A percentile compares a stretch with the other conserved stretches of the same genome.
Conservation (phyloP, 805 yeast genomes). For the Wickerhamiella spandovensis region DNA sequence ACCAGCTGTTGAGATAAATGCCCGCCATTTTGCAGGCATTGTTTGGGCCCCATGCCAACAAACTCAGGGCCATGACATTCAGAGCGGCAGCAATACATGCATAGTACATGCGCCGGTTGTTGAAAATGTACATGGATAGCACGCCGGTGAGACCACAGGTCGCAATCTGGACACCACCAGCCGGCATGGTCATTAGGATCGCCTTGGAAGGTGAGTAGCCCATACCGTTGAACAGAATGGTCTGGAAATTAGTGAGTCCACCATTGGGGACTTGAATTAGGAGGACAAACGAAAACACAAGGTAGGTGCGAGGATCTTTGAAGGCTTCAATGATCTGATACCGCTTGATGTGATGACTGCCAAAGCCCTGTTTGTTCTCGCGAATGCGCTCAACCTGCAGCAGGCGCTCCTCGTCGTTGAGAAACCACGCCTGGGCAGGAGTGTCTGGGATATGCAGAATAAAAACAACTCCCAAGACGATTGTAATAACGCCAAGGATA, state of each 20-base stretch:
- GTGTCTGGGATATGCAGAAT: constrained; percentile 35
- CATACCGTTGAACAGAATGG: constrained; percentile 29
- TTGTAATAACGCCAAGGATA: constrained; percentile 43
- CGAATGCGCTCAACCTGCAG: constrained; percentile 40
- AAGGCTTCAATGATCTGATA: constrained; percentile 40
- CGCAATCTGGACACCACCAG: constrained; percentile 30
- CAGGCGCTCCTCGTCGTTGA: constrained; percentile 32
- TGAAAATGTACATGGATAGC: constrained; percentile 7
- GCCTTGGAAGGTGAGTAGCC: constrained; percentile 20
- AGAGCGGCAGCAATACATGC: constrained; percentile 41
- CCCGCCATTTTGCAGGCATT: constrained; percentile 30
- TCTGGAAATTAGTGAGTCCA: constrained; percentile 37
- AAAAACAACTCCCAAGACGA: constrained; percentile 23
- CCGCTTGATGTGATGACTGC: constrained; percentile 38
- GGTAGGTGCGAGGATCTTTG: constrained; percentile 36
- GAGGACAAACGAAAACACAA: constrained; percentile 30
- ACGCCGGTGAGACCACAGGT: constrained; percentile 10
- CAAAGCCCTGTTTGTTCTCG: constrained; percentile 42
- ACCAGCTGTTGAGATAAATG: constrained; percentile 26
- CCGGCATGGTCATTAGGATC: constrained; percentile 32
- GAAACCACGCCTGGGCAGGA: constrained; percentile 37
- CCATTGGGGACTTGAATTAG: constrained; percentile 39
- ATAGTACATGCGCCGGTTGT: constrained; percentile 12
- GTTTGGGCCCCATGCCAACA: constrained; percentile 32
- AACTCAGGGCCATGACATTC: constrained; percentile 30